A percentile compares a stretch with the other conserved stretches of the same genome.
These are phyloP conservation scores for Phytophthora agathidicida DNA, from an alignment of 352 stramenopile genomes.

Conservation along the genomic window DNA sequence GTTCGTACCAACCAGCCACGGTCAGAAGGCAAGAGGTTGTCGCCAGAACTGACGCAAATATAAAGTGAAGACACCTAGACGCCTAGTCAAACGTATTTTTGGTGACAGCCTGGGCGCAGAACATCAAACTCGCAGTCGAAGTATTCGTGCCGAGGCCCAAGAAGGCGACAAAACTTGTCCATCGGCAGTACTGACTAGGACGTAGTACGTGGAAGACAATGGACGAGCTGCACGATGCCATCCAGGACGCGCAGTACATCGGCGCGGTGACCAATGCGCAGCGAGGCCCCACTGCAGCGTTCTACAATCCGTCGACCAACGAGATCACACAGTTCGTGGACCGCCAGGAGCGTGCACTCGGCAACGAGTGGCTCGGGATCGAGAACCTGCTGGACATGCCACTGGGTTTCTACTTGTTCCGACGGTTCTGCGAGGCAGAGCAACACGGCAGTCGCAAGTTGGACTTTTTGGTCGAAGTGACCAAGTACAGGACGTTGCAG, in stretches of 20 bases:
- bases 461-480: constrained; percentile 77
- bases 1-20: constrained; percentile 1
- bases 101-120: background rate
- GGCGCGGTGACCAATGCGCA: constrained; percentile 80
- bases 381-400: constrained; percentile 80
- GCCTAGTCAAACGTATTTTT: constrained; percentile 13
- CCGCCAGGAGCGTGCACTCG: constrained; percentile 54
- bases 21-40: too few relatives aligned
- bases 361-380: constrained; percentile 63
- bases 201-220: constrained; percentile 37
- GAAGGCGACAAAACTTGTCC: too few relatives aligned
- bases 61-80: constrained; percentile 14
- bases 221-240: constrained; percentile 90
- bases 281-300: constrained; percentile 68
- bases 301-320: constrained; percentile 69
- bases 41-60: constrained; percentile 3
- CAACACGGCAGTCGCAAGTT: constrained; percentile 68
- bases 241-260: constrained; percentile 91
- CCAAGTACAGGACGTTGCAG: constrained; percentile 63
- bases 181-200: too few relatives aligned
- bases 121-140: constrained; percentile 2
- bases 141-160: constrained; percentile 3
- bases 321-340: constrained; percentile 75
- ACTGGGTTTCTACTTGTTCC: constrained; percentile 85
- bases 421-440: constrained; percentile 74